Conservation (phyloP, 192 early-diverging fungal species). For the Backusella macrospora region DNA sequence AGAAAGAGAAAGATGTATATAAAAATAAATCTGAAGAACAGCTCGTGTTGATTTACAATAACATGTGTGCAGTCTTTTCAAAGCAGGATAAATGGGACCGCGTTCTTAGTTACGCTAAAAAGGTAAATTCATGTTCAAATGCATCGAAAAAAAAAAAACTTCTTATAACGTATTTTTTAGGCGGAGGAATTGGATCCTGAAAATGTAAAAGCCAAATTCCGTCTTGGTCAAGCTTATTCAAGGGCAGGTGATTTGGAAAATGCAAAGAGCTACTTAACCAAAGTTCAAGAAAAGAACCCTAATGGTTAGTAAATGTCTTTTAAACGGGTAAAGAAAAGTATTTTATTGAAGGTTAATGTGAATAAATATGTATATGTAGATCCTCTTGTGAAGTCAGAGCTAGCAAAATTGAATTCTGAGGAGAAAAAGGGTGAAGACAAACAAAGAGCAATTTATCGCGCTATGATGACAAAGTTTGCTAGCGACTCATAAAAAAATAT, state of each 20-base stretch:
- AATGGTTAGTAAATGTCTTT: constrained; percentile 19
- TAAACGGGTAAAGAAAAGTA: background rate
- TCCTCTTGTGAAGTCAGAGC: constrained; percentile 31
- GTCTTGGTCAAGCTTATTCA: constrained; percentile 31
- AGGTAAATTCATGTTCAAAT: background rate
- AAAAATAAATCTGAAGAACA: constrained; percentile 17
- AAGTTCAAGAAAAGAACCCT: constrained; percentile 12
- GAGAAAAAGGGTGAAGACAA: constrained; percentile 16
- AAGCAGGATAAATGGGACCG: constrained; percentile 27
- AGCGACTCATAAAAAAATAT: constrained; percentile 7
- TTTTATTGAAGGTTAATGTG: constrained; percentile 8
- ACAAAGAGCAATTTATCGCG: constrained; percentile 24
- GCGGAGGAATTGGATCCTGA: constrained; percentile 11
- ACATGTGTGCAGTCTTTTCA: constrained; percentile 29
- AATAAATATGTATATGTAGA: constrained; percentile 23
- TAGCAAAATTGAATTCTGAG: background rate
- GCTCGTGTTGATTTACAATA: constrained; percentile 34
- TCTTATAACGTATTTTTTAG: background rate
- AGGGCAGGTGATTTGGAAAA: background rate
- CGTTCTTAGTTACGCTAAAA: constrained; percentile 18
- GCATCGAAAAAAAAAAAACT: background rate
- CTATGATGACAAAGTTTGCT: constrained; percentile 28
- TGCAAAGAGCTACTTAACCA: constrained; percentile 12
- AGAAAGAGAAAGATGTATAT: constrained; percentile 22
- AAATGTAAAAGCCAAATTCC: constrained; percentile 32